Base-by-base conservation (phyloP, 75 land plant species). In the Isoetes taiwanensis region DNA sequence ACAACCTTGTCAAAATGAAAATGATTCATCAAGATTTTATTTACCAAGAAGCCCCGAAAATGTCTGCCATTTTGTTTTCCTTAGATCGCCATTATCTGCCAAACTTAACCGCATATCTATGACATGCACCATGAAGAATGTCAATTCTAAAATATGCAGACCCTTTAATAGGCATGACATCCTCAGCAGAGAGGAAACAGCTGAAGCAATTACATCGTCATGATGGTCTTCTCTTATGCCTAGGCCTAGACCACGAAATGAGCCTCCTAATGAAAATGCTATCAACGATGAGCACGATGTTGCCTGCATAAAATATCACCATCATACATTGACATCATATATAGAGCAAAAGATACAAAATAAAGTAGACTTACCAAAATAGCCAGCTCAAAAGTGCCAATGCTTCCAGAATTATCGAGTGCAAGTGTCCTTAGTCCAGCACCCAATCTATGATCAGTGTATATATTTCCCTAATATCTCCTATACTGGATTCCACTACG, bases 221-320 rank as follows among this genome's bases (percentile, higher is more conserved):
- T 41, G 17, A 30, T 62, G 30, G 38, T 35, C 41, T n/a, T 71
- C 74, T 33, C 17, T 26, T 33, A 40, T 53, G 20, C 43, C 34
- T 11, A 62, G 56, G 28, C 66, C 48, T 14, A 72, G 41, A 24
- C 52, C 75, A 28, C 56, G 64, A 30, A 62, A 35, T 25, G 76
- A 68, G 5, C 73, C 76, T 24, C 76, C 76, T 43, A 69, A 39
- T 37, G 69, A 30, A 34, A 70, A 56, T 16, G 55, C 30, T 40
- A 69, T 73, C 25, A 68, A 41, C 6, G 29, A 48, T 3, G 60
- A 71, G 33, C 72, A 72, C 21, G 64, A 60, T 2, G 10, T 14
- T 5, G 73, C 72, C 72, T 72, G 56, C 19, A 64, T 43, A n/a
- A 38, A 30, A 14, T 34, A 27, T 14, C 25, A 53, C 60, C 9